Base-by-base conservation (phyloP, 768 basidiomycete species). In the Boletus reticulatus region DNA sequence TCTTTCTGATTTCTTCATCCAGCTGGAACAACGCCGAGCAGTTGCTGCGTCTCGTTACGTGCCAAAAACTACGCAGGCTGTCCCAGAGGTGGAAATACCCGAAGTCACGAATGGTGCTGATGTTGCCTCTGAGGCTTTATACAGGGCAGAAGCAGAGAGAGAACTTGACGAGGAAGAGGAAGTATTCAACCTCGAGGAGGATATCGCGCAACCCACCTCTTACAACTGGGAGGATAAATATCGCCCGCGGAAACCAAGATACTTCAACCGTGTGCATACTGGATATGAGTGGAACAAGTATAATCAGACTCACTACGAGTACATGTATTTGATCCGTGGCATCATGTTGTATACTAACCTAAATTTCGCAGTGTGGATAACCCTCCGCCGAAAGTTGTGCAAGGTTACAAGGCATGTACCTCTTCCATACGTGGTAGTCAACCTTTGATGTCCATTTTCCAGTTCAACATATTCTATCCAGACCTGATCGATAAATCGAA, bases 231-330 rank as follows among this genome's bases (percentile, higher is more conserved):
- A 96, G 75, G 97, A 99, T 78, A 96, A 98, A 70, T 98, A 96
- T 66, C 80, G 97, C 38, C 96, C 97, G 31, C 82, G 97, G 36
- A 99, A 98, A 72, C 97, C 97, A 43, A 81, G 95, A 59, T 99
- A 98, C 78, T 98, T 98, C 78, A 99, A 99, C 68, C 87, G 97
- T 55, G 97, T 98, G 24, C 94, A 98, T 67, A 99, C 97, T 31
- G 97, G 97, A 27, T 99, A 96, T 69, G 97, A 99, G 71, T 99
- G 97, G 97, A 98, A 96, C 79, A 98, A 98, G 78, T 99, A 98
- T 73, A 98, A 98, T 72, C 96, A 98, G 72, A 98, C 97, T 4
- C 97, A 98, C 75, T 99, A 98, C 72, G 97, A 98, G 93, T 96
- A 76, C 60, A 20, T 57, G 20, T 53, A 43, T 53, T 47, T 14